Conservation (phyloP, 2,329 filamentous ascomycete genomes). For the Graphilbum ipis-grandicollis region DNA sequence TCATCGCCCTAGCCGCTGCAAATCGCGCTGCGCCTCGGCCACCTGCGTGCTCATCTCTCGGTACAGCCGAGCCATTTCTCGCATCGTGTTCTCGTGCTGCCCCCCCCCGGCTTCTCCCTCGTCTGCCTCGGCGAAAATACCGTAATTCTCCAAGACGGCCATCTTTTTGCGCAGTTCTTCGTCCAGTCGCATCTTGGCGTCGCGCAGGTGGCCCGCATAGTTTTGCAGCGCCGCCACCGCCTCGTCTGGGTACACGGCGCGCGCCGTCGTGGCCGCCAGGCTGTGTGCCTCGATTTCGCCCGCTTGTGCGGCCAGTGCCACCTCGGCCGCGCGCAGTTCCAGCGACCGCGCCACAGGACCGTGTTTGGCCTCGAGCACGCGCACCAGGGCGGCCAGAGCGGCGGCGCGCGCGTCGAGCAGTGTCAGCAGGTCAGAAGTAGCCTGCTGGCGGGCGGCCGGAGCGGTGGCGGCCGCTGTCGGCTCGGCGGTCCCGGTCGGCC, state of each 20-base stretch:
- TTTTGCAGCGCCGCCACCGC: slow-evolving; percentile 23
- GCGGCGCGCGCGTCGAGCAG: slow-evolving; percentile 23
- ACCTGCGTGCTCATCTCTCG: slow-evolving; percentile 31
- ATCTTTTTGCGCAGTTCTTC: slow-evolving; percentile 24
- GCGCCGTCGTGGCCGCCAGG: slow-evolving; percentile 17
- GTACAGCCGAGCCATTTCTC: slow-evolving; percentile 34
- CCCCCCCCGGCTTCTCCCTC: slow-evolving; percentile 8
- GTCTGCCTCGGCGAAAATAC: slow-evolving; percentile 18
- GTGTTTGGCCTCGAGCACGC: slow-evolving; percentile 36
- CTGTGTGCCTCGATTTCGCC: slow-evolving; percentile 18
- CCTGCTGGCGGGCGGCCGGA: slow-evolving; percentile 19
- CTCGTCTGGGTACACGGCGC: slow-evolving; percentile 27
- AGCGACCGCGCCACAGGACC: slow-evolving; percentile 31
- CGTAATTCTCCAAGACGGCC: slow-evolving; percentile 30
- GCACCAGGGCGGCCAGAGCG: slow-evolving; percentile 25
- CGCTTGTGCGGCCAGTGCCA: slow-evolving; percentile 24
- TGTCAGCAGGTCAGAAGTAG: slow-evolving; percentile 18
- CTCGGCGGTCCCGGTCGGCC: too few species aligned
- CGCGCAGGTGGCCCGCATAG: slow-evolving; percentile 30
- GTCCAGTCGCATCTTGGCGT: slow-evolving; percentile 26
- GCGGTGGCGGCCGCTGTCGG: slow-evolving; percentile 15
- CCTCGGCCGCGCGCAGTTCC: slow-evolving; percentile 29
- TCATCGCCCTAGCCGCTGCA: slow-evolving; percentile 15
- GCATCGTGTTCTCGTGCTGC: slow-evolving; percentile 28
- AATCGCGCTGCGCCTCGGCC: slow-evolving; percentile 29